Evolutionary conservation across 345 rosid genomes (phyloP).

Genomic region (Combretum micranthum): DNA sequence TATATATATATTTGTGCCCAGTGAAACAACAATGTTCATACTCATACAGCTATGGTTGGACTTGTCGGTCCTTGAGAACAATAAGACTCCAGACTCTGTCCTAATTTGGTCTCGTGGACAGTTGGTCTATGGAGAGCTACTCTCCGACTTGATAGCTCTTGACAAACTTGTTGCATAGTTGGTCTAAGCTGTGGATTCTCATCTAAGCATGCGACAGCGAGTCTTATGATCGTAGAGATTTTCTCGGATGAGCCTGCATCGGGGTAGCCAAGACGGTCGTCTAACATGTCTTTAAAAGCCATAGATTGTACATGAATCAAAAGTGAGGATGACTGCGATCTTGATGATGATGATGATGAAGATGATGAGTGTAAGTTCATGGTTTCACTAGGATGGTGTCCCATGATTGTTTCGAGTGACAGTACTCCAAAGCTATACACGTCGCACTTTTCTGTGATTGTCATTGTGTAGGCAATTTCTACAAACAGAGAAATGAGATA

Average conservation of each 20-base stretch:
- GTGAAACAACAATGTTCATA: no score
- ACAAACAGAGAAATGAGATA: slow-evolving; percentile 2
- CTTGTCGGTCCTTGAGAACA: no score
- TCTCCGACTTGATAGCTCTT: slow-evolving; percentile 5
- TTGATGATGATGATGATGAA: slow-evolving; percentile 1
- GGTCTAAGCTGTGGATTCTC: slow-evolving; percentile 20
- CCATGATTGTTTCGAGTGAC: slow-evolving; percentile 19
- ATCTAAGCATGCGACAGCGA: slow-evolving; percentile 18
- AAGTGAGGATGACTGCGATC: neutral
- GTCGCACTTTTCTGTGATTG: slow-evolving; percentile 26
- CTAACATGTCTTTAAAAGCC: slow-evolving; percentile 16
- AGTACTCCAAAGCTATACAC: slow-evolving; percentile 31
- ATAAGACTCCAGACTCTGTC: no score
- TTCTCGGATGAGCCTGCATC: slow-evolving; percentile 8
- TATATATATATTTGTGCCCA: no score
- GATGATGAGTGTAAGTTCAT: slow-evolving; percentile 4
- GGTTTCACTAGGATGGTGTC: slow-evolving; percentile 21
- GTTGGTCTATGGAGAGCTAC: neutral
- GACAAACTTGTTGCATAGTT: slow-evolving; percentile 21
- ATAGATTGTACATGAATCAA: neutral
- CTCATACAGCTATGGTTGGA: no score
- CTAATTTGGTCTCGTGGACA: slow-evolving; percentile 23
- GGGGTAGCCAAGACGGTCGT: slow-evolving; percentile 19
- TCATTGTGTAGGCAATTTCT: slow-evolving; percentile 35
- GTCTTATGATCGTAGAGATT: slow-evolving; percentile 10